These are phyloP conservation scores for Fusarium udum DNA, from an alignment of 2,329 filamentous ascomycete genomes.

Conservation along the genomic window DNA sequence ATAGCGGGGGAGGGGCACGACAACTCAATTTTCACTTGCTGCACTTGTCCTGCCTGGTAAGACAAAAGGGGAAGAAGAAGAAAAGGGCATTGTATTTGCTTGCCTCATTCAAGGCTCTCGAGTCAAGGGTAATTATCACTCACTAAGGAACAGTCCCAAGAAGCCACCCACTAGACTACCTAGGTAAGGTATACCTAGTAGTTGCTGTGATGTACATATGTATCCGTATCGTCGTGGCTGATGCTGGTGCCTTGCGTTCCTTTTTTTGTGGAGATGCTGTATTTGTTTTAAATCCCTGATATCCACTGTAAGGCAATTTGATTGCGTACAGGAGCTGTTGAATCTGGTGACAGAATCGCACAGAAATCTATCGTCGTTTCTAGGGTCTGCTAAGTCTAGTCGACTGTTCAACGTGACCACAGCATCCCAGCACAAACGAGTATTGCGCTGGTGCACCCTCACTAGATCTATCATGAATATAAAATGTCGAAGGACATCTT, in stretches of 20 bases:
- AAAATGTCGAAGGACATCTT: neutral
- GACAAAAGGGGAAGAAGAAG: neutral
- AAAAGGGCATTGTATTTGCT: neutral
- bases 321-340: constrained; percentile 21
- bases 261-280: constrained; percentile 15
- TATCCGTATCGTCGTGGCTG: constrained; percentile 3
- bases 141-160: neutral
- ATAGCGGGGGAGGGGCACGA: constrained; percentile 34
- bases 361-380: constrained; percentile 38
- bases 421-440: neutral
- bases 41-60: neutral
- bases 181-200: neutral
- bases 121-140: neutral
- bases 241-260: constrained; percentile 24
- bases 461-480: neutral
- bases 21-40: neutral
- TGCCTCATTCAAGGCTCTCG: neutral
- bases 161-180: neutral
- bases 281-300: constrained; percentile 19
- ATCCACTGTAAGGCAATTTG: constrained; percentile 22
- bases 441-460: neutral
- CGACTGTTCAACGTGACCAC: constrained; percentile 21
- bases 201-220: neutral
- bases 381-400: constrained; percentile 17
- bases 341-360: constrained; percentile 32